Percentiles rank a stretch among this genome's conserved stretches.
These are phyloP conservation scores for Penicillium sp. DNA, from an alignment of 2,329 filamentous ascomycete species.

Conservation along the genomic window DNA sequence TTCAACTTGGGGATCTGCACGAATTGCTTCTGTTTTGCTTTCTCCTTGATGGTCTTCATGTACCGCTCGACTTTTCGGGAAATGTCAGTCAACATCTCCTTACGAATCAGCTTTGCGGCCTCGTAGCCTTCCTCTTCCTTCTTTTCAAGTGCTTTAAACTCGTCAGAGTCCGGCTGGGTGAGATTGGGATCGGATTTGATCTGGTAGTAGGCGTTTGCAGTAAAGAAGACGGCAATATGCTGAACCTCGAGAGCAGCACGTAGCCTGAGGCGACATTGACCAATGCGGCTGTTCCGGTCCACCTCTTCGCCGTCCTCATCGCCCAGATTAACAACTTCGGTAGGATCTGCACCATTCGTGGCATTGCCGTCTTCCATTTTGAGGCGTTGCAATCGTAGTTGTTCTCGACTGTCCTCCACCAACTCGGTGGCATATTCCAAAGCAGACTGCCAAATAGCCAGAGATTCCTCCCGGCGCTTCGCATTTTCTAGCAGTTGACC, in stretches of 20 bases:
- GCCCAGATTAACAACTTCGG: conserved; percentile 18
- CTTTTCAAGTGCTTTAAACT: conserved; percentile 61
- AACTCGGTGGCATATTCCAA: conserved; percentile 45
- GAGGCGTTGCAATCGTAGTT: conserved; percentile 50
- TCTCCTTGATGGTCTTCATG: conserved; percentile 59
- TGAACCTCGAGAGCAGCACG: conserved; percentile 71
- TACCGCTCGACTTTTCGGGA: conserved; percentile 56
- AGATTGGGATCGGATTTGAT: conserved; percentile 66
- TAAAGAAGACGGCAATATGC: conserved; percentile 79
- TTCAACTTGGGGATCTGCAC: conserved; percentile 59
- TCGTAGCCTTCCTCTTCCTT: conserved; percentile 71
- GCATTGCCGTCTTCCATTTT: conserved; percentile 23
- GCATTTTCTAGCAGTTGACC: conserved; percentile 78
- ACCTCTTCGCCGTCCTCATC: conserved; percentile 37
- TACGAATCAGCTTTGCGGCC: conserved; percentile 67
- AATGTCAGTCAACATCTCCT: conserved; percentile 64
- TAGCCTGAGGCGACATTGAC: conserved; percentile 60
- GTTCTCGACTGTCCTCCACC: conserved; percentile 59
- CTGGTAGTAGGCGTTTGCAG: conserved; percentile 76
- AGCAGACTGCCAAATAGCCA: conserved; percentile 63
- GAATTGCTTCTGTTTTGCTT: conserved; percentile 52
- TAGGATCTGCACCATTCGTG: conserved; percentile 17
- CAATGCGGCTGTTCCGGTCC: conserved; percentile 47
- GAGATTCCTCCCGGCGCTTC: conserved; percentile 60
- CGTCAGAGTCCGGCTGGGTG: conserved; percentile 61